Evolutionary conservation across 2,329 filamentous ascomycete species (phyloP), one percentile per base, ranked within the genome.

Genomic region (Alternaria arbusti): DNA sequence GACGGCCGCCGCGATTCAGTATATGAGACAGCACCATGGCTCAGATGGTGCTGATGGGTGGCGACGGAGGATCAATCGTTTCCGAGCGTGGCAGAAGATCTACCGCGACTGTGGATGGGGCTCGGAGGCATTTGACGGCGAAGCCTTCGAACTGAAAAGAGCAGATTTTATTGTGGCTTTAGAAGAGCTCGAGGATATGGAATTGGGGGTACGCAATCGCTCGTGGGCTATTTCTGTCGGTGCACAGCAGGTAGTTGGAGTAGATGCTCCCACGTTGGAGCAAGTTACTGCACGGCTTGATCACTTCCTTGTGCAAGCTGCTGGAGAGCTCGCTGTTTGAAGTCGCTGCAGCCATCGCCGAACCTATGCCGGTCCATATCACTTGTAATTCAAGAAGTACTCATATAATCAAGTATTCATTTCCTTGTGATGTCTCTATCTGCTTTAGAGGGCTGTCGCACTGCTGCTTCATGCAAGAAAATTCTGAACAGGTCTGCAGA

Each of bases 81-180:
- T 52, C 0, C 0, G 28, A 17, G n/a, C 4, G 1, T 52, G 25
- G 23, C 28, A 22, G 7, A 22, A 20, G 6, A 52, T 32, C 15
- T 52, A 30, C 5, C 28, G 0, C 2, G 26, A 32, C 5, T 52
- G 49, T 5, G n/a, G 49, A 13, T 52, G 28, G 26, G 2, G 49
- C 3, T 52, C 49, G 2, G 12, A 11, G 10, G 9, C 6, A 0
- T 52, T 52, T 32, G 28, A 36, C 49, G 17, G 17, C 49, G 49
- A 52, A 15, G 15, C 25, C 2, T 52, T 36, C 17, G 26, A 52
- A 20, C 22, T 15, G 26, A 36, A n/a, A 7, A n/a, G 25, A 11
- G 2, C 25, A 13, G 2, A 36, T 0, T 5, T 22, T 0, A 23
- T 36, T 22, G 12, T 3, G 3, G 8, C 28, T n/a, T 5, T 32